Percentiles rank a stretch among this genome's conserved stretches.
Conservation (phyloP, 1,284 basidiomycete species). For the Melampsora larici-populina region DNA sequence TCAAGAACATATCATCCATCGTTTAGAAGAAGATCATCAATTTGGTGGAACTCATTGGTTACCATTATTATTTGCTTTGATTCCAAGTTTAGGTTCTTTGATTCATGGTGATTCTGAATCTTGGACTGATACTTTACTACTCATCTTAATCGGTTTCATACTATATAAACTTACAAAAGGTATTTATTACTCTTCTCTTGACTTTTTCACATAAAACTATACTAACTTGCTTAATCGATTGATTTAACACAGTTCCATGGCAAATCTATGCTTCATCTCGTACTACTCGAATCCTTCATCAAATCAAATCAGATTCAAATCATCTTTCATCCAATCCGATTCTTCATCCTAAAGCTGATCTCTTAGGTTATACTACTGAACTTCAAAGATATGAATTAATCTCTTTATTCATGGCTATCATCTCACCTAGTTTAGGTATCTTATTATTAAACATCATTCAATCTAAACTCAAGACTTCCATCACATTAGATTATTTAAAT, state of each 20-base stretch:
- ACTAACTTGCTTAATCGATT: background rate
- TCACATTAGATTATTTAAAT: constrained; percentile 23
- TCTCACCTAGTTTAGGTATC: constrained; percentile 12
- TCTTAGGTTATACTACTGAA: background rate
- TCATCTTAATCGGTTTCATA: constrained; percentile 30
- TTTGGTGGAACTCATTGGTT: constrained; percentile 20
- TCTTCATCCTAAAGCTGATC: constrained; percentile 1
- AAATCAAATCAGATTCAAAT: constrained; percentile 1
- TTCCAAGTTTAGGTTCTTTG: constrained; percentile 19
- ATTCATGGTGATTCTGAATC: constrained; percentile 23
- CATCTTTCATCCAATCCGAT: background rate
- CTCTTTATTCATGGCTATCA: constrained; percentile 19
- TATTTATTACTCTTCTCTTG: background rate
- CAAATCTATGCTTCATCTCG: constrained; percentile 21
- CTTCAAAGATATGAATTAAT: constrained; percentile 18
- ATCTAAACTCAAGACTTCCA: constrained; percentile 4
- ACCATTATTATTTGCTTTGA: constrained; percentile 23
- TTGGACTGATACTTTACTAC: constrained; percentile 23
- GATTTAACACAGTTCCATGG: constrained; percentile 12
- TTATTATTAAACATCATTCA: constrained; percentile 7
- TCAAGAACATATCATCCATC: background rate
- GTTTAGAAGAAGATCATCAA: constrained; percentile 2
- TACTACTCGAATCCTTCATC: constrained; percentile 14
- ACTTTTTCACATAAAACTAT: background rate
- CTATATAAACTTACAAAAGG: constrained; percentile 26